Conservation (phyloP, 805 yeast genomes). For the Lachancea quebecensis region DNA sequence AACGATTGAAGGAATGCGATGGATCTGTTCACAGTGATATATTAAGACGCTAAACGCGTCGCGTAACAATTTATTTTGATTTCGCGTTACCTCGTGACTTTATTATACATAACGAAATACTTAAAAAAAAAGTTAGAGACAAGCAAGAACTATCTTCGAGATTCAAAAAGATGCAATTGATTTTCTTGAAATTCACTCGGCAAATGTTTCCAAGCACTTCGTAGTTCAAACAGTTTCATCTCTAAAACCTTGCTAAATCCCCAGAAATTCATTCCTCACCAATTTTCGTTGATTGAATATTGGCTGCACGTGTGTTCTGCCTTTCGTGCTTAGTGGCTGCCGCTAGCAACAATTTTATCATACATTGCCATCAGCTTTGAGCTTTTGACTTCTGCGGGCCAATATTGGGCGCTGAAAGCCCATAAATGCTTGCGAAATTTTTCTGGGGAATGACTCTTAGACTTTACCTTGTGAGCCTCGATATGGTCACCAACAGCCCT, state of each 20-base stretch:
- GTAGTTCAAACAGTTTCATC: no score
- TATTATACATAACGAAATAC: not conserved
- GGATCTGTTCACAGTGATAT: no score
- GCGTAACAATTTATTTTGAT: not conserved
- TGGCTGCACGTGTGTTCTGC: not conserved
- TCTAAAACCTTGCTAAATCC: no score
- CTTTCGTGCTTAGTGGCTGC: not conserved
- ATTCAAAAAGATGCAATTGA: no score
- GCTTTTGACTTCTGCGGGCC: conserved; percentile 85
- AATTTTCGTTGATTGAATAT: not conserved
- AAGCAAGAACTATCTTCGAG: no score
- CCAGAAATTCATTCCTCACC: no score
- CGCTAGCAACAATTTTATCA: conserved; percentile 37
- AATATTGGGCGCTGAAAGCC: conserved; percentile 75
- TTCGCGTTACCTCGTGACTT: not conserved
- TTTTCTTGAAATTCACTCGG: no score
- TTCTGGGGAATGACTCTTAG: conserved; percentile 28
- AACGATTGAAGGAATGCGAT: no score
- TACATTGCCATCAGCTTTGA: conserved; percentile 72
- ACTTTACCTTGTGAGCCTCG: conserved; percentile 32
- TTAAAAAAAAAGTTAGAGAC: no score
- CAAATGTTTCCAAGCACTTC: no score
- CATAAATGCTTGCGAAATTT: conserved; percentile 61
- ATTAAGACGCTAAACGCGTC: no score
- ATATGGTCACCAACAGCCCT: conserved; percentile 71